phyloP scores from a whole-genome alignment of 305 asterid genomes.

The Stenogyne calaminthoides region DNA sequence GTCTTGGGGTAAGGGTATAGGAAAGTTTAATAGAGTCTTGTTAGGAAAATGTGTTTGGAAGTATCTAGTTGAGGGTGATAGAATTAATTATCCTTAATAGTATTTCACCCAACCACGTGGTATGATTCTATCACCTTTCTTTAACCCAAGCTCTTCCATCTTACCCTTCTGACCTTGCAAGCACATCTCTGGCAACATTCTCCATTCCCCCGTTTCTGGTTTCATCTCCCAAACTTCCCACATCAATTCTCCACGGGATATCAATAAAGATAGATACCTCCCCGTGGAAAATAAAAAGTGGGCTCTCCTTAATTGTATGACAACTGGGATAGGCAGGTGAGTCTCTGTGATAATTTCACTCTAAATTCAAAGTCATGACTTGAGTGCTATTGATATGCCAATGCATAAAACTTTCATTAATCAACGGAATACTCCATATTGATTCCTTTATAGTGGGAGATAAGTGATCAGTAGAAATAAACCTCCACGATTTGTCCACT shows the following conservation, averaged over 20 bases:
- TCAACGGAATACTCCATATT: not conserved
- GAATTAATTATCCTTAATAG: no score
- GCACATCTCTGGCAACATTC: not conserved
- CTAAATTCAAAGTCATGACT: not conserved
- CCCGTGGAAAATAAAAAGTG: not conserved
- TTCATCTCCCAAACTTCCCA: conserved; percentile 14
- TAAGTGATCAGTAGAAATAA: not conserved
- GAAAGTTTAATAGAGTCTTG: no score
- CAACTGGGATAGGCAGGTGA: not conserved
- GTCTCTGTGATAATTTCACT: not conserved
- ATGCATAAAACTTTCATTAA: not conserved
- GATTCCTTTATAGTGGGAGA: not conserved
- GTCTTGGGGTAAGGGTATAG: no score
- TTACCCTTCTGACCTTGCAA: not conserved
- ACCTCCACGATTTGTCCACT: not conserved
- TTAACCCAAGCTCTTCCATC: not conserved
- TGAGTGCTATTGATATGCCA: not conserved
- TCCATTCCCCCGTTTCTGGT: conserved; percentile 14
- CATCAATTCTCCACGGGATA: no score
- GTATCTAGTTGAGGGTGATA: no score
- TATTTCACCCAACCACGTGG: conserved; percentile 10
- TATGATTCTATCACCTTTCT: not conserved
- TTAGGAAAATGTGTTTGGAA: no score
- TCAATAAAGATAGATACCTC: not conserved
- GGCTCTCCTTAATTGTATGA: no score